A percentile compares a stretch with the other conserved stretches of the same genome.
Conservation (phyloP, 345 rosid species). For the Excoecaria cochinchinensis region DNA sequence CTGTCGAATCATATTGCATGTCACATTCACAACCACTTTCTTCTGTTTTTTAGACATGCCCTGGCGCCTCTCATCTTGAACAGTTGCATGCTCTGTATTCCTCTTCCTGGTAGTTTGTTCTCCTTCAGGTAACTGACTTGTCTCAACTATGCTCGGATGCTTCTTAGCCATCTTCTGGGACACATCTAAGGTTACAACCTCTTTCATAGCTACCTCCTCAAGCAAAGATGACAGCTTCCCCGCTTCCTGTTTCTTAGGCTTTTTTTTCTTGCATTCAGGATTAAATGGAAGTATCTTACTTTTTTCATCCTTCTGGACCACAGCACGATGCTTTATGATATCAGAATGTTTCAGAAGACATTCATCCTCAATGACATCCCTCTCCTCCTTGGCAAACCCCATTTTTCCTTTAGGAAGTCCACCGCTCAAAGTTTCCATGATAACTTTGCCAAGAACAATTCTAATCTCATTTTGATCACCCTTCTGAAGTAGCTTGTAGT, state of each 20-base stretch:
- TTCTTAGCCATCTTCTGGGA: not conserved
- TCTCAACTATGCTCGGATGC: not conserved
- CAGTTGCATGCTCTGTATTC: constrained; percentile 2
- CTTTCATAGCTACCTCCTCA: not conserved
- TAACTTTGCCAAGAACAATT: constrained; percentile 72
- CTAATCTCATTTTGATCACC: constrained; percentile 60
- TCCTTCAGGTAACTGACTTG: not conserved
- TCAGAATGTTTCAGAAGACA: constrained; percentile 12
- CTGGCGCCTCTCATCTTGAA: constrained; percentile 21
- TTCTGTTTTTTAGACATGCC: constrained; percentile 11
- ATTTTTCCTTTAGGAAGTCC: constrained; percentile 28
- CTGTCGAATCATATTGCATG: constrained; percentile 10
- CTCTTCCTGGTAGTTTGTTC: constrained; percentile 9
- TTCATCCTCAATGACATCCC: constrained; percentile 14
- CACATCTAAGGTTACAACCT: not conserved
- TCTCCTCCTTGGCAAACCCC: constrained; percentile 16
- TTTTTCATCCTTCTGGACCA: constrained; percentile 22
- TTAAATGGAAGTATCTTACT: constrained; percentile 1
- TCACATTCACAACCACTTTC: constrained; percentile 21
- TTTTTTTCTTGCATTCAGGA: constrained; percentile 21
- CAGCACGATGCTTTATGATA: constrained; percentile 15
- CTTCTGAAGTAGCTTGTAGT: constrained; percentile 51
- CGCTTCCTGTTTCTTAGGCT: constrained; percentile 25
- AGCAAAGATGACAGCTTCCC: constrained; percentile 5
- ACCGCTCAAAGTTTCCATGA: constrained; percentile 60